phyloP scores from a whole-genome alignment of 1,284 basidiomycete genomes.

The Heterobasidion irregulare region DNA sequence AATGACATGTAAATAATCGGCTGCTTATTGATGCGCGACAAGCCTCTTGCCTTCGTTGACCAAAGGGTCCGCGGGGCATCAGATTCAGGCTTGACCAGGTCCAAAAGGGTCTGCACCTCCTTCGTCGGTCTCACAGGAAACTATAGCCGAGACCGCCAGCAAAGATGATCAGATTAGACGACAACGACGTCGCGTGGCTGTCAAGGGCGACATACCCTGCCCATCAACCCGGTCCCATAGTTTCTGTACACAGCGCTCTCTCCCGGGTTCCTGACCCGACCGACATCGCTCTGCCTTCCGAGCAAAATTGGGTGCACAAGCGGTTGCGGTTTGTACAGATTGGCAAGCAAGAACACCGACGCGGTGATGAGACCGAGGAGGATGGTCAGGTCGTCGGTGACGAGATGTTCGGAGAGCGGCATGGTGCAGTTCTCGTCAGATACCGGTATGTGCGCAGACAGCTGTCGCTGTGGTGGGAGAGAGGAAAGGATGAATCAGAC shows the following conservation, averaged over 20 bases:
- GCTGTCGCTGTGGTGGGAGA: no score
- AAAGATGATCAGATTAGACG: not conserved
- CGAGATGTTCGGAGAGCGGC: constrained; percentile 44
- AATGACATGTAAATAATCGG: not conserved
- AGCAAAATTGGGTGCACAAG: constrained; percentile 78
- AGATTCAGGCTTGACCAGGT: constrained; percentile 58
- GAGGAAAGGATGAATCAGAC: no score
- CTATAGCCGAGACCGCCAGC: constrained; percentile 26
- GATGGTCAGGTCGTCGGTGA: constrained; percentile 70
- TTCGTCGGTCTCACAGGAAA: constrained; percentile 65
- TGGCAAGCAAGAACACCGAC: constrained; percentile 66
- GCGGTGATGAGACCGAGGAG: constrained; percentile 64
- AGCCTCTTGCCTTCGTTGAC: constrained; percentile 53
- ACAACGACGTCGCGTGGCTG: not conserved
- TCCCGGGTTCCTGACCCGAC: constrained; percentile 62
- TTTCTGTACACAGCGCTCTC: constrained; percentile 79
- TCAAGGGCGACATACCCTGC: constrained; percentile 37
- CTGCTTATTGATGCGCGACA: not conserved
- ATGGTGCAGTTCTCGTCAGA: constrained; percentile 17
- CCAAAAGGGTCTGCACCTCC: constrained; percentile 56
- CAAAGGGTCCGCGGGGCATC: constrained; percentile 65
- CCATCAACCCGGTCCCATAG: constrained; percentile 73
- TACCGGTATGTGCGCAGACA: no score
- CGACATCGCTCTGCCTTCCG: constrained; percentile 75
- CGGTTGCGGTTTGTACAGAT: constrained; percentile 69